These are phyloP conservation scores for Sordariomycetes sp. DNA, from an alignment of 2,329 filamentous ascomycete species.

Conservation along the genomic window DNA sequence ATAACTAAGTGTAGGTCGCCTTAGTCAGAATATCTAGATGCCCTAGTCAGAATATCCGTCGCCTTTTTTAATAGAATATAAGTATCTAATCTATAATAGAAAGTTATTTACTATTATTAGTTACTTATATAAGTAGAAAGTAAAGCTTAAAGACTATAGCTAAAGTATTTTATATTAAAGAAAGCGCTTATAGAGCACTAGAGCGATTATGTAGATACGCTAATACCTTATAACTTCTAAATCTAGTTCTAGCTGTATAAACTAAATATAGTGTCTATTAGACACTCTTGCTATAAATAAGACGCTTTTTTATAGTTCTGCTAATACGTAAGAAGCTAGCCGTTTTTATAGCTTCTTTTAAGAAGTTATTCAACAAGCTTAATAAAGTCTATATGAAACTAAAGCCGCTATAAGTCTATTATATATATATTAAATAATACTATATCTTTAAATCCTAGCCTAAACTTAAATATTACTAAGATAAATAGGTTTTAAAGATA, in stretches of 20 bases:
- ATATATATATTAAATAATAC: too few relatives aligned
- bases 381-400: background rate
- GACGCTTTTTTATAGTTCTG: background rate
- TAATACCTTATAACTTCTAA: background rate
- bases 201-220: background rate
- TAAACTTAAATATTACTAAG: too few relatives aligned
- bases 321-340: constrained; percentile 6
- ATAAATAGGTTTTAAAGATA: background rate
- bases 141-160: background rate
- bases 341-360: background rate
- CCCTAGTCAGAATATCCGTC: too few relatives aligned
- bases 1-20: too few relatives aligned
- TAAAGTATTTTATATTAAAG: background rate
- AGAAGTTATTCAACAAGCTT: too few relatives aligned
- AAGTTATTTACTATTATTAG: background rate
- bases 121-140: background rate
- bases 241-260: background rate
- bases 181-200: background rate
- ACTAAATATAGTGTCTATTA: background rate
- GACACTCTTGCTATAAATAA: background rate
- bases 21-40: too few relatives aligned
- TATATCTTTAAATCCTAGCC: background rate
- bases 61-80: background rate
- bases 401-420: background rate
- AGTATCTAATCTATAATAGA: background rate